phyloP scores from a whole-genome alignment of 2,329 filamentous ascomycete species.

The Epichloe typhina region DNA sequence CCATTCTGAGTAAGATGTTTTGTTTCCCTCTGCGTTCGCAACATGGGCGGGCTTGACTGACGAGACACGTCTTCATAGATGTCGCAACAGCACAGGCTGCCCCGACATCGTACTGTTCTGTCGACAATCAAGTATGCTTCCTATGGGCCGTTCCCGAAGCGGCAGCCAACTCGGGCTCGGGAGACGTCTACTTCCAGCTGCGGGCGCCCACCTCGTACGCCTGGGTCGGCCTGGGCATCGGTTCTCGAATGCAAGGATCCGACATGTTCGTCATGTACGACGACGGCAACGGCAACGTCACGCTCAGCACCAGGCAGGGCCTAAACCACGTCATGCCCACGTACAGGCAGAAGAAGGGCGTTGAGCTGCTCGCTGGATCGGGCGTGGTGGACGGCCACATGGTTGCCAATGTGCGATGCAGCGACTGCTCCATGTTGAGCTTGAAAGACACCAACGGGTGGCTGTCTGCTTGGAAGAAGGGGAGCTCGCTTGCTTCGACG shows the following conservation, averaged over 20 bases:
- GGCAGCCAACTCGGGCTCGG: conserved; percentile 32
- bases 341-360: conserved; percentile 27
- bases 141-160: conserved; percentile 39
- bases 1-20: neutral
- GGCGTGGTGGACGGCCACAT: conserved; percentile 39
- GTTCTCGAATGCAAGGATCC: conserved; percentile 38
- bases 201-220: conserved; percentile 36
- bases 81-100: conserved; percentile 11
- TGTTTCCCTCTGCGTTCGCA: no score
- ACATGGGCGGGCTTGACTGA: neutral
- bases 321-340: conserved; percentile 33
- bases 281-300: conserved; percentile 45
- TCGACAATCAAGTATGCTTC: conserved; percentile 33
- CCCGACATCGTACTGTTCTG: conserved; percentile 27
- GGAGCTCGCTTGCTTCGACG: conserved; percentile 30
- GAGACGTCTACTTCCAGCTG: conserved; percentile 49
- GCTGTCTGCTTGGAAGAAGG: conserved; percentile 42
- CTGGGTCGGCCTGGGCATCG: conserved; percentile 49
- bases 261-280: conserved; percentile 53
- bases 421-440: conserved; percentile 36
- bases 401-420: conserved; percentile 45
- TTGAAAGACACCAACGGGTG: conserved; percentile 30
- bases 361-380: conserved; percentile 45
- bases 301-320: conserved; percentile 42
- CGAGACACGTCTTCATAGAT: conserved; percentile 7